phyloP scores from a whole-genome alignment of 257 asterid genomes.

The Ligustrum vulgare region DNA sequence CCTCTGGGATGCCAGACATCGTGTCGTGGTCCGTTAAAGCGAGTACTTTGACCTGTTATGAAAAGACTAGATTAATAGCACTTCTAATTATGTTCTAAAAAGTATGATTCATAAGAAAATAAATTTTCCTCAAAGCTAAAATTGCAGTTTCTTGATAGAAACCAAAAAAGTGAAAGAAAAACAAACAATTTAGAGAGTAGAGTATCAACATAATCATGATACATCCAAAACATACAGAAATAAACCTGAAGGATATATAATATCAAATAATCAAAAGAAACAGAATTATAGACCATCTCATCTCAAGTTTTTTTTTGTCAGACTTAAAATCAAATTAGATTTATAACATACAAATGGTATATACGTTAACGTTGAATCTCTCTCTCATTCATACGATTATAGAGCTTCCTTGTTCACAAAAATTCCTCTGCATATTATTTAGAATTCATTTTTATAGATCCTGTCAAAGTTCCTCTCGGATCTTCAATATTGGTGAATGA shows the following conservation, averaged over 20 bases:
- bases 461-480: background rate
- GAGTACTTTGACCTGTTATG: conserved; percentile 92
- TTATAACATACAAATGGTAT: too few species aligned
- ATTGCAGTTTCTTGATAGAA: background rate
- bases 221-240: background rate
- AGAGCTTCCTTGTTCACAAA: background rate
- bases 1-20: conserved; percentile 89
- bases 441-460: background rate
- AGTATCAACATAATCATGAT: background rate
- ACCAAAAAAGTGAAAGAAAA: background rate
- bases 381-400: background rate
- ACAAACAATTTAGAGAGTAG: background rate
- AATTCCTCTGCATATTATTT: background rate
- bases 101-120: background rate
- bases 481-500: too few species aligned
- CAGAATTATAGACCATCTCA: background rate
- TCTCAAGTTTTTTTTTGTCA: background rate
- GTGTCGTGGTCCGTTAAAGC: conserved; percentile 98
- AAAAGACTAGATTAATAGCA: conserved; percentile 28
- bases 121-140: background rate
- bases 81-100: background rate
- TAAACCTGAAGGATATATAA: background rate
- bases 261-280: background rate
- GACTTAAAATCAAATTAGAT: background rate
- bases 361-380: background rate